Percentiles rank a stretch among this genome's conserved stretches.
phyloP scores from a whole-genome alignment of 345 rosid genomes.

The Populus simonii region DNA sequence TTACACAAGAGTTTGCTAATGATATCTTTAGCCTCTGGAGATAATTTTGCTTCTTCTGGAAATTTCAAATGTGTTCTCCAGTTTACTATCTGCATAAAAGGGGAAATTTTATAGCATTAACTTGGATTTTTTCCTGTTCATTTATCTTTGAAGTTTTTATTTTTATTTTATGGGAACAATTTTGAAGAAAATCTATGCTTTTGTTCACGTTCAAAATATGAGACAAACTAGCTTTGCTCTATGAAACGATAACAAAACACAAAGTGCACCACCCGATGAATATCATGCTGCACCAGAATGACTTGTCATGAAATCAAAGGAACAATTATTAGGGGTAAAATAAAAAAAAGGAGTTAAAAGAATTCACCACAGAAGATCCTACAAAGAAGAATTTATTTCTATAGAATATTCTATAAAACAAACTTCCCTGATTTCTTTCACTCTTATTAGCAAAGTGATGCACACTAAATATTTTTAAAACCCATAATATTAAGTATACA shows the following conservation, averaged over 20 bases:
- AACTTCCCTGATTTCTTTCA: not conserved
- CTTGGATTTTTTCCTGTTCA: not conserved
- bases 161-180: no score
- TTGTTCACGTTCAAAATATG: no score
- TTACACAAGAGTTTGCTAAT: constrained; percentile 74
- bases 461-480: not conserved
- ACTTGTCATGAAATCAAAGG: no score
- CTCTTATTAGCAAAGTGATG: not conserved
- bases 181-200: no score
- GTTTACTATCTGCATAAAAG: constrained; percentile 64
- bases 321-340: no score
- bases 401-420: not conserved
- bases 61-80: constrained; percentile 96
- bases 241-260: no score
- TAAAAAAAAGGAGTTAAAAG: no score
- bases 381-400: not conserved
- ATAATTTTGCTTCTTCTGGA: constrained; percentile 84
- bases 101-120: not conserved
- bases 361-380: not conserved
- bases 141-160: no score
- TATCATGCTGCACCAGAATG: not conserved
- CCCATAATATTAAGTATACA: not conserved
- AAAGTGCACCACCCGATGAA: not conserved
- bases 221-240: no score
- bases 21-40: constrained; percentile 71